These are phyloP conservation scores for Pleurotus eryngii DNA, from an alignment of 768 basidiomycete species.

Conservation along the genomic window DNA sequence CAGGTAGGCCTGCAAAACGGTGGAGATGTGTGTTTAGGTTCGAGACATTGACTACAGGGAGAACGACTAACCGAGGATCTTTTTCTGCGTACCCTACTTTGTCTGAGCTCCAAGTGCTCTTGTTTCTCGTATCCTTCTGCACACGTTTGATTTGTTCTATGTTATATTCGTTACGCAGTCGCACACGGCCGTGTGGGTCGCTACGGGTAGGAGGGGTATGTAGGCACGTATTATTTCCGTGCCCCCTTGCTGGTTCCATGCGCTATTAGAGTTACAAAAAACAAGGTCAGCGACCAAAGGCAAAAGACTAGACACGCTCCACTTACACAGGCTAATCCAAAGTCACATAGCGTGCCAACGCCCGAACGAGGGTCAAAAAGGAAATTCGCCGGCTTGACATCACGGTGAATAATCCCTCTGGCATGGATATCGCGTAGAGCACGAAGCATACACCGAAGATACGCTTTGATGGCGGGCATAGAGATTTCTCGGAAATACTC, in stretches of 20 bases:
- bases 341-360: constrained; percentile 87
- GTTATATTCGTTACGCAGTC: constrained; percentile 40
- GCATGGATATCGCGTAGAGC: constrained; percentile 87
- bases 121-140: constrained; percentile 59
- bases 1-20: constrained; percentile 56
- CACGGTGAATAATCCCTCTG: constrained; percentile 88
- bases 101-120: constrained; percentile 53
- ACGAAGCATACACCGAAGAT: constrained; percentile 88
- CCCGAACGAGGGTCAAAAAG: constrained; percentile 84
- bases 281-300: too few species aligned
- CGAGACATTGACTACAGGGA: too few species aligned
- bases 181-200: constrained; percentile 67
- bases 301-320: background rate
- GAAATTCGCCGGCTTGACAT: constrained; percentile 98
- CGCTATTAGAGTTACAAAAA: constrained; percentile 34
- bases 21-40: background rate
- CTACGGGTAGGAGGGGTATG: constrained; percentile 66
- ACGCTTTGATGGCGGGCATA: constrained; percentile 74
- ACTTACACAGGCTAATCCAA: constrained; percentile 90
- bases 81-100: constrained; percentile 76
- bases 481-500: constrained; percentile 78
- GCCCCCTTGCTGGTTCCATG: constrained; percentile 40
- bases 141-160: constrained; percentile 48
- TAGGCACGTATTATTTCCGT: constrained; percentile 59
- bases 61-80: constrained; percentile 56